A percentile compares a stretch with the other conserved stretches of the same genome.
These are phyloP conservation scores for Sonneratia alba DNA, from an alignment of 345 rosid genomes.

Conservation along the genomic window DNA sequence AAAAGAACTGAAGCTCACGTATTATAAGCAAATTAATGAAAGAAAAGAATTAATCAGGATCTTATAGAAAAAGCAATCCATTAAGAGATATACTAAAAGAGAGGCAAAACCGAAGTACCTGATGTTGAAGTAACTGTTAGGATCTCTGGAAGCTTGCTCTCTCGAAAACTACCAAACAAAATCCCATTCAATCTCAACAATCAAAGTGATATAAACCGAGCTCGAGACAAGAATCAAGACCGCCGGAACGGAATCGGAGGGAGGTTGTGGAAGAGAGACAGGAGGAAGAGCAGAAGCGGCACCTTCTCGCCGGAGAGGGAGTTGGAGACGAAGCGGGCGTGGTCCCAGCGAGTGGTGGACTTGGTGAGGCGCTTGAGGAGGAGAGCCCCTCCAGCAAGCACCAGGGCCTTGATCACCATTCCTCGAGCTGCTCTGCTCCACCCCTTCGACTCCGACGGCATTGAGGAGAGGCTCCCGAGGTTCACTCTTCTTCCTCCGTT, in stretches of 20 bases:
- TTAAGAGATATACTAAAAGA: neutral
- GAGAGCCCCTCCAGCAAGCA: constrained; percentile 69
- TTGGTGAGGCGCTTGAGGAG: constrained; percentile 80
- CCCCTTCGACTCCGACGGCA: constrained; percentile 51
- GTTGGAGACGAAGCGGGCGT: constrained; percentile 62
- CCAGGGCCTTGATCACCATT: constrained; percentile 50
- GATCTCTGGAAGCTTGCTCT: constrained; percentile 86
- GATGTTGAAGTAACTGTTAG: constrained; percentile 82
- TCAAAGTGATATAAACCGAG: neutral
- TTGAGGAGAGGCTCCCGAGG: neutral
- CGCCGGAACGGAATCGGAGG: neutral
- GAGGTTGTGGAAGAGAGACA: neutral
- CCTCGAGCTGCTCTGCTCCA: constrained; percentile 78
- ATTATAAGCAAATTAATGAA: neutral
- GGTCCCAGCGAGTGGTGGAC: constrained; percentile 92
- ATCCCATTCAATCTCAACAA: neutral
- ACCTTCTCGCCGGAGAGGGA: constrained; percentile 84
- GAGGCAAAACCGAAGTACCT: constrained; percentile 32
- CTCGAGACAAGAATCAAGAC: neutral
- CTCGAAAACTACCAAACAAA: constrained; percentile 44
- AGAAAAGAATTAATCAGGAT: neutral
- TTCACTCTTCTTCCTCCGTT: neutral
- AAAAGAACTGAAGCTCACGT: neutral
- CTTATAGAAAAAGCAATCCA: neutral
- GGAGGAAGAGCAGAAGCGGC: neutral